These are phyloP conservation scores for Isatis tinctoria DNA, from an alignment of 345 rosid species.

Conservation along the genomic window DNA sequence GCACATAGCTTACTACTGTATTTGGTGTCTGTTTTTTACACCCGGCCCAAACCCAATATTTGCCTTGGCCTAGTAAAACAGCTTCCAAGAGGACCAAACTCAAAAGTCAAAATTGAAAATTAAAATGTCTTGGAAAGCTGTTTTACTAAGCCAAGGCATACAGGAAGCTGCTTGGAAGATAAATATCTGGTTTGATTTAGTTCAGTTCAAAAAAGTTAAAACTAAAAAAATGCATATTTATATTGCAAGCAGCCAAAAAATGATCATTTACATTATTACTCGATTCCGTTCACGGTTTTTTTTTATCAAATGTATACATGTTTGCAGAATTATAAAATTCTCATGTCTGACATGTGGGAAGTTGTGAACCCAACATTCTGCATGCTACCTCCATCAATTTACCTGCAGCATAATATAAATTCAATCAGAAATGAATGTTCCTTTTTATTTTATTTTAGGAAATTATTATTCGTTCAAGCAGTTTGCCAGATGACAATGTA, in stretches of 20 bases:
- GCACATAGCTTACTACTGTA: neutral
- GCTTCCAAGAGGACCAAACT: too few relatives aligned
- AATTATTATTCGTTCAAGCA: neutral
- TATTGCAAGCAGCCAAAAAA: constrained; percentile 15
- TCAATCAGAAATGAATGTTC: neutral
- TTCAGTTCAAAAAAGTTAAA: neutral
- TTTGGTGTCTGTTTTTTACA: too few relatives aligned
- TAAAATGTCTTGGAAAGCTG: neutral
- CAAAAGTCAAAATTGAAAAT: neutral
- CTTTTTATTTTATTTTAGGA: neutral
- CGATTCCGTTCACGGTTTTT: neutral
- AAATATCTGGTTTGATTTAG: neutral
- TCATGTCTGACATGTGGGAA: constrained; percentile 17
- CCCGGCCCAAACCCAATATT: neutral
- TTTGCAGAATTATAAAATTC: constrained; percentile 13
- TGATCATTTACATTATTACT: constrained; percentile 31
- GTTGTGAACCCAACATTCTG: constrained; percentile 24
- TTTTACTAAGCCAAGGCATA: neutral
- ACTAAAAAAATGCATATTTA: neutral
- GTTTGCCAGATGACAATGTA: neutral
- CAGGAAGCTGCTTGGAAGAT: neutral
- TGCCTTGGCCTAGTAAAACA: neutral
- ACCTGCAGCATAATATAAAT: constrained; percentile 21
- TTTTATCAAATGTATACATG: constrained; percentile 11
- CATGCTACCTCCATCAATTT: constrained; percentile 35